Evolutionary conservation across 2,329 filamentous ascomycete genomes (phyloP), one percentile per base, ranked within the genome.

Genomic region (Ophiosphaerella herpotricha): DNA sequence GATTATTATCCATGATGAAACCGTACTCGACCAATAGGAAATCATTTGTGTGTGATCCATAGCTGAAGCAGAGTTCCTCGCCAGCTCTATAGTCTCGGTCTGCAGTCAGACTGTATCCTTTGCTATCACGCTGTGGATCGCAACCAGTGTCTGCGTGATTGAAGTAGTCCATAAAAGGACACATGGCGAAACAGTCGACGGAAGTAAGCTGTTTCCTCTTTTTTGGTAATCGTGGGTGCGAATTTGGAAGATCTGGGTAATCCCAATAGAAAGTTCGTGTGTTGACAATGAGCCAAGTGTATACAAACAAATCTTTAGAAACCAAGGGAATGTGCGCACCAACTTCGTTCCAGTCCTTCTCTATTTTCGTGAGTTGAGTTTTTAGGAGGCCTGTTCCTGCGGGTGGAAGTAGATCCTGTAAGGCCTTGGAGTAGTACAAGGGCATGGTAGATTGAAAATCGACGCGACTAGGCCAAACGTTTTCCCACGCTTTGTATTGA

Each of bases 81-180:
- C 84, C 85, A 2, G 69, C 61, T 1, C 66, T 68, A 61, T 87
- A 85, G 0, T 74, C 64, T 2, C 75, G 70, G 39, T 78, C 73
- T 2, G 84, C 79, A 14, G 73, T 78, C 39, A 89, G 77, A 21
- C 75, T 78, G 72, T 85, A 89, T 5, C 79, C 79, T 1, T 72
- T 68, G 1, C 70, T 54, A 39, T 79, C 75, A 60, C 82, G 83
- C 3, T 75, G 65, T 0, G 85, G 83, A 12, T 76, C 70, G 69
- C 84, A 86, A 9, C 74, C 74, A 12, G 65, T 58, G 23, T 75
- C 74, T 12, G 71, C 71, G 54, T 84, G 81, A 55, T 84, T 91
- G 77, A 91, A 87, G 47, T 89, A 83, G 68, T 91, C 88, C 1
- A 87, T 84, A 32, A 89, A 85, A 0, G 88, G 88, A 69, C 86